Base-by-base conservation (phyloP, 768 basidiomycete species). In the Ramaria rubella region DNA sequence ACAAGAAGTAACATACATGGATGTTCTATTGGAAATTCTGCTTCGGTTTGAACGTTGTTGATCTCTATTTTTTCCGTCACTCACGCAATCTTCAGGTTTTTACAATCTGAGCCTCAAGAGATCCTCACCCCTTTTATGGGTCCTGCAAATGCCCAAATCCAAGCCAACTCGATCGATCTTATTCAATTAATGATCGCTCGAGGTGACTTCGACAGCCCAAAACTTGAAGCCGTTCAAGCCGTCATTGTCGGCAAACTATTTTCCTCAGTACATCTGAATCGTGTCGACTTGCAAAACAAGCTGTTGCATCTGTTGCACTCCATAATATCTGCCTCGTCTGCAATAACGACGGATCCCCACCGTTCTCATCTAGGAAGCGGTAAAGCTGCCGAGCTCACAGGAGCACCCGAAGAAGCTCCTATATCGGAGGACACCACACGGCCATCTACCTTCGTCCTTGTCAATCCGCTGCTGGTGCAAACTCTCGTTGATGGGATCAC, bases 261-360 rank as follows among this genome's bases (percentile, higher is more conserved):
- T 67, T 75, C 80, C 48, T 84, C 78, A 45, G 74, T 96, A 30
- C 88, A 94, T 65, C 72, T 74, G 21, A 73, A 70, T 36, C 78
- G 84, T 33, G 79, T 93, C 38, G 89, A 95, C 63, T 75, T 94
- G 14, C 96, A 98, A 73, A 94, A 90, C 76, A 95, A 94, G 67
- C 79, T 95, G 49, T 79, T 98, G 3, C 92, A 94, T 65, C 81
- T 95, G 12, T 79, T 98, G 1, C 94, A 97, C 65, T 86, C 90
- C 0, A 73, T 93, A 30, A 83, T 94, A 40, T 85, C 87, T 3
- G 82, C 82, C 1, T 82, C 83, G 4, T 78, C 74, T 48, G 52
- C 42, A 11, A 60, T 75, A 26, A 64, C 65, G 23, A 64, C 74
- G 4, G 75, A 69, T 26, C 53, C 58, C 34, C 58, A 54, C 24